phyloP scores from a whole-genome alignment of 495 filamentous ascomycete genomes.

The Neurospora sp. region DNA sequence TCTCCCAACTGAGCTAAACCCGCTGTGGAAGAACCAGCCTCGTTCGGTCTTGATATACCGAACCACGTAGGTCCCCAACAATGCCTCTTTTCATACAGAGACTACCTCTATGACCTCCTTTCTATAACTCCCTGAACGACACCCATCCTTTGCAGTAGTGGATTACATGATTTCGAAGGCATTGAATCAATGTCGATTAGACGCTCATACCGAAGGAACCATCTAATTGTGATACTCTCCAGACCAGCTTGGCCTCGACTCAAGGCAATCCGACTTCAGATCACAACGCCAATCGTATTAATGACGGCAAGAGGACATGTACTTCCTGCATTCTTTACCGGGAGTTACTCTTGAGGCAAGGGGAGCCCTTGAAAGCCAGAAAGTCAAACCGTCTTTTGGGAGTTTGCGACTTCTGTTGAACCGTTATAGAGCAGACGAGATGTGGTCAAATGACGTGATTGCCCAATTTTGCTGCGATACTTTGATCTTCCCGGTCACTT shows the following conservation, averaged over 20 bases:
- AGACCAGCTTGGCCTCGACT: background rate
- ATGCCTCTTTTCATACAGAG: background rate
- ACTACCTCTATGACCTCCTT: background rate
- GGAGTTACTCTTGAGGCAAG: background rate
- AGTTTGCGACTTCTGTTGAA: background rate
- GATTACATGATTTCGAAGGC: too few species aligned
- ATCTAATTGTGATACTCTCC: background rate
- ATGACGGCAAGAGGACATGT: background rate
- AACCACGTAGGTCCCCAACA: rapidly evolving
- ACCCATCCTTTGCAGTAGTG: too few species aligned
- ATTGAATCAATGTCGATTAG: background rate
- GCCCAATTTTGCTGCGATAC: background rate
- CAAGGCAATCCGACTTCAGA: background rate
- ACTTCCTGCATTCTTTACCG: background rate
- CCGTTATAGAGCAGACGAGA: background rate
- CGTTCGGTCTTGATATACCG: background rate
- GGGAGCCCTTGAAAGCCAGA: too few species aligned
- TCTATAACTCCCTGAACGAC: background rate
- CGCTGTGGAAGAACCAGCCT: background rate
- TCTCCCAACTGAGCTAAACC: background rate
- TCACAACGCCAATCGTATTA: background rate
- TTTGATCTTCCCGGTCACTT: background rate
- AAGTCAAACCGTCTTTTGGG: background rate
- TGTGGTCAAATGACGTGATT: background rate
- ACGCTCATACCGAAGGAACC: background rate